These are phyloP conservation scores for Teratosphaeria destructans DNA, from an alignment of 2,329 filamentous ascomycete species.

Conservation along the genomic window DNA sequence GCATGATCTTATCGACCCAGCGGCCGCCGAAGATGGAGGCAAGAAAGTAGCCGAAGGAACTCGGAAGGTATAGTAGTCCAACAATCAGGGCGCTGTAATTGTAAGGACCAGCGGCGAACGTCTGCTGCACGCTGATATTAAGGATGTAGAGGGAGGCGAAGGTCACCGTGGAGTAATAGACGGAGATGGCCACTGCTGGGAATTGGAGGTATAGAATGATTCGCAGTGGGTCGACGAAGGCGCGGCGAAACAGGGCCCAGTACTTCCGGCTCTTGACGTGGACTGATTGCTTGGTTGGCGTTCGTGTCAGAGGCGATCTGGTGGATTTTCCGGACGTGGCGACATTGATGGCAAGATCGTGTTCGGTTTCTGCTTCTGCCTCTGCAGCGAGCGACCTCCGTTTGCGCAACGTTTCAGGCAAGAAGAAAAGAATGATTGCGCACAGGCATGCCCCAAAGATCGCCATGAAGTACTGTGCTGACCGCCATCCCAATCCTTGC, in stretches of 20 bases:
- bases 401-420: slow-evolving; percentile 52
- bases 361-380: slow-evolving; percentile 16
- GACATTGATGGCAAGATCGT: slow-evolving; percentile 12
- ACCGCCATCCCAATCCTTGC: slow-evolving; percentile 60
- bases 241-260: slow-evolving; percentile 45
- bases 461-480: slow-evolving; percentile 66
- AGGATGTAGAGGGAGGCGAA: slow-evolving; percentile 67
- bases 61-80: slow-evolving; percentile 68
- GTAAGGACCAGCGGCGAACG: slow-evolving; percentile 59
- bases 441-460: slow-evolving; percentile 55
- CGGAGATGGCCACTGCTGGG: slow-evolving; percentile 61
- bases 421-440: slow-evolving; percentile 47
- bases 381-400: slow-evolving; percentile 17
- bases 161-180: slow-evolving; percentile 63
- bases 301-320: slow-evolving; percentile 30
- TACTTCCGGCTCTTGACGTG: slow-evolving; percentile 46
- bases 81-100: slow-evolving; percentile 57
- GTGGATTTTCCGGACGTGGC: slow-evolving; percentile 13
- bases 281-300: slow-evolving; percentile 53
- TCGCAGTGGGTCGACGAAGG: slow-evolving; percentile 61
- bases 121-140: slow-evolving; percentile 65
- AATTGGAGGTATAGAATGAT: slow-evolving; percentile 64
- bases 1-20: slow-evolving; percentile 77
- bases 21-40: slow-evolving; percentile 59
- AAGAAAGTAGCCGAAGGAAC: slow-evolving; percentile 60